These are phyloP conservation scores for Trypanosomatidae sp. DNA, from an alignment of 208 protist genomes.

Conservation along the genomic window DNA sequence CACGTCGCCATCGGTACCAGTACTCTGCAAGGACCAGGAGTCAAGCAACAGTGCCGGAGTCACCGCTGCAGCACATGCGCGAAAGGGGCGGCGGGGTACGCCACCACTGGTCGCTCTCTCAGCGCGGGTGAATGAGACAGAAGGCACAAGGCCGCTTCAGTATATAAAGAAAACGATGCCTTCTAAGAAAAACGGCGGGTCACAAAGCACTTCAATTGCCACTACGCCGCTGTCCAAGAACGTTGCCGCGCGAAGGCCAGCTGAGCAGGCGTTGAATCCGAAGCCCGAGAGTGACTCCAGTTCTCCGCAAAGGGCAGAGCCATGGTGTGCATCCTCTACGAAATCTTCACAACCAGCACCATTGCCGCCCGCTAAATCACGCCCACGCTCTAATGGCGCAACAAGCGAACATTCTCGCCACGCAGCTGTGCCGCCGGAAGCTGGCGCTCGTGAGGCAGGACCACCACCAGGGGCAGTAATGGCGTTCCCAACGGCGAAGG, in stretches of 20 bases:
- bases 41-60: not conserved
- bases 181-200: not conserved
- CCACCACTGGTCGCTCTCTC: not conserved
- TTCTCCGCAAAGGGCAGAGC: not conserved
- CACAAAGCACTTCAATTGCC: not conserved
- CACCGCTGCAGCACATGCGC: not conserved
- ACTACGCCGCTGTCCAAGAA: not conserved
- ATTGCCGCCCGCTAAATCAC: not conserved
- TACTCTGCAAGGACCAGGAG: not conserved
- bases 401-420: not conserved
- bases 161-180: constrained; percentile 1
- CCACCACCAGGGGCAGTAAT: no score
- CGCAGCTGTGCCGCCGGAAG: no score
- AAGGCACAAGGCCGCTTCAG: not conserved
- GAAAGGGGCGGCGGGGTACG: not conserved
- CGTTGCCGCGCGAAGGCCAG: not conserved
- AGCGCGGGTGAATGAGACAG: not conserved
- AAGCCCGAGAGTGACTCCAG: not conserved
- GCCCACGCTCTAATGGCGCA: not conserved
- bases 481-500: not conserved
- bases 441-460: not conserved
- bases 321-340: not conserved
- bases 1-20: not conserved
- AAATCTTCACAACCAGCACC: not conserved
- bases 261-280: not conserved